Percentiles rank a stretch among this genome's conserved stretches.
phyloP scores from a whole-genome alignment of 352 stramenopile species.

The Aphanomyces stellatus region DNA sequence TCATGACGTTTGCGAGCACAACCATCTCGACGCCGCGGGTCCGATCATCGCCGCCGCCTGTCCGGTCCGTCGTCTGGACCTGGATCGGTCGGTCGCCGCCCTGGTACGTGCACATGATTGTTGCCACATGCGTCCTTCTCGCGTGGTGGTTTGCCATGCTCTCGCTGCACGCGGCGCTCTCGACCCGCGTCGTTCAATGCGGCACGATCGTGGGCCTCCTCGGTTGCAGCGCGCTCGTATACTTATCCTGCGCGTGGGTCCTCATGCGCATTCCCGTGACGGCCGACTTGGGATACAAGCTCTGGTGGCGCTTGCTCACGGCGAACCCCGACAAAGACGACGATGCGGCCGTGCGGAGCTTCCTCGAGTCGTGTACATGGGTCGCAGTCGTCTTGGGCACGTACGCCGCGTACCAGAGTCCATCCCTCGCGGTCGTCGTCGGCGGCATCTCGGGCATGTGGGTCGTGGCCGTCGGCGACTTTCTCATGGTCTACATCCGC shows the following conservation, averaged over 20 bases:
- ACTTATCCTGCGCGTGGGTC: constrained; percentile 39
- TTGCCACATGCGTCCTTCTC: neutral
- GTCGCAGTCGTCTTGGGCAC: constrained; percentile 58
- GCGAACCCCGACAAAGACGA: constrained; percentile 29
- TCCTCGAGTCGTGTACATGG: constrained; percentile 67
- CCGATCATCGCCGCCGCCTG: neutral
- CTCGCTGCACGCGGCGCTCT: neutral
- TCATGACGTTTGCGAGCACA: constrained; percentile 10
- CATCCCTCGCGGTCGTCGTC: constrained; percentile 33
- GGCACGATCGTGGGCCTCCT: neutral
- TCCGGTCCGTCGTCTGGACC: neutral
- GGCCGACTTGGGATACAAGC: constrained; percentile 30
- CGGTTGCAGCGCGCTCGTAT: constrained; percentile 29
- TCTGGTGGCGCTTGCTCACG: constrained; percentile 49
- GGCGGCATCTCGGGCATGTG: constrained; percentile 33
- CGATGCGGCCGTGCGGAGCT: constrained; percentile 38
- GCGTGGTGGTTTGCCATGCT: constrained; percentile 16
- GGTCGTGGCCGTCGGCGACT: constrained; percentile 46
- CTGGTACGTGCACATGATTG: constrained; percentile 15
- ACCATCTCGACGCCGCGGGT: neutral
- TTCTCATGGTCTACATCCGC: constrained; percentile 44
- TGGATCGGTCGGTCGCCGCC: neutral
- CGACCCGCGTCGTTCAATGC: neutral
- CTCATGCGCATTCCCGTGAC: constrained; percentile 24
- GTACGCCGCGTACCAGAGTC: constrained; percentile 47